These are phyloP conservation scores for Dioscorea cayenensis DNA, from an alignment of 116 monocot genomes.

Conservation along the genomic window DNA sequence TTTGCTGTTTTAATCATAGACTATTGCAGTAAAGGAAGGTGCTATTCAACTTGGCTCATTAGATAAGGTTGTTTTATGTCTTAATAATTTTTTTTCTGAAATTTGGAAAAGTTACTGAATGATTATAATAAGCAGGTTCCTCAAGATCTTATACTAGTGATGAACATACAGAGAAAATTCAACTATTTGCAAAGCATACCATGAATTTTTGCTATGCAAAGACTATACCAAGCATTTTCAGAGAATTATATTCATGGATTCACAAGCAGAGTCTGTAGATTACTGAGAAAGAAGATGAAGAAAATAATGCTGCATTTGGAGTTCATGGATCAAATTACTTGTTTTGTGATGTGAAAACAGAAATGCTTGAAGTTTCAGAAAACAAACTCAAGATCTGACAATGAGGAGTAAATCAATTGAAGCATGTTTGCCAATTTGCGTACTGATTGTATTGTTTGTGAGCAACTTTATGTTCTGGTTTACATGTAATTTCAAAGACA, in stretches of 20 bases:
- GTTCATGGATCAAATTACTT: background rate
- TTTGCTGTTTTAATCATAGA: slow-evolving; percentile 24
- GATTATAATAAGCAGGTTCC: background rate
- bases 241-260: background rate
- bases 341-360: too few relatives aligned
- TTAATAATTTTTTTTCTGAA: background rate
- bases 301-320: background rate
- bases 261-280: background rate
- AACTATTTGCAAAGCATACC: background rate
- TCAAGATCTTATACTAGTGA: background rate
- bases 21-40: slow-evolving; percentile 73
- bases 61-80: slow-evolving; percentile 24
- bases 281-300: background rate
- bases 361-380: background rate
- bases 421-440: too few relatives aligned
- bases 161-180: slow-evolving; percentile 3
- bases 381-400: background rate
- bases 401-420: background rate
- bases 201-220: background rate
- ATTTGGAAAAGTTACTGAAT: background rate
- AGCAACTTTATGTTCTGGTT: too few relatives aligned
- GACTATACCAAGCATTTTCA: background rate
- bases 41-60: slow-evolving; percentile 60
- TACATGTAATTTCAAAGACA: too few relatives aligned
- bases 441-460: too few relatives aligned